Evolutionary conservation across 768 basidiomycete species (phyloP).

Genomic region (Suillus subluteus): DNA sequence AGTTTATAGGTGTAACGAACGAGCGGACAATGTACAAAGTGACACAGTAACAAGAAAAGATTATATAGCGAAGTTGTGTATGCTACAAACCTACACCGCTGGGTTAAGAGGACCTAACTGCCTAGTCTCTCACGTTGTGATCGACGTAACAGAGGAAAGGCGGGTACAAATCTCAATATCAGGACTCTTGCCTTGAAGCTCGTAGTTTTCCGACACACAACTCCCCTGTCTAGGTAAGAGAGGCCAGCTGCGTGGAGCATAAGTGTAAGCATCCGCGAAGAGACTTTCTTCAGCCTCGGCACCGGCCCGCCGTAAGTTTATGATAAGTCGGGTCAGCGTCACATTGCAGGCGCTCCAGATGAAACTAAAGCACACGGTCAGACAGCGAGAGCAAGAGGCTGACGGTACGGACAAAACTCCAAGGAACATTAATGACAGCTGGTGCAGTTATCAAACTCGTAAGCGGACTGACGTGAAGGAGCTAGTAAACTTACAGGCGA

Average conservation of each 20-base stretch:
- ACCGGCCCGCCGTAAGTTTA: conserved; percentile 34
- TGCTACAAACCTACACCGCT: background rate
- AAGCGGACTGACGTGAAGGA: background rate
- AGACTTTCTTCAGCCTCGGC: background rate
- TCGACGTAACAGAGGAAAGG: conserved; percentile 2
- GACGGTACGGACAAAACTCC: conserved; percentile 24
- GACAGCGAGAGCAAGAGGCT: background rate
- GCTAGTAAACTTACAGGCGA: conserved; percentile 26
- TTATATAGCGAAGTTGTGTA: background rate
- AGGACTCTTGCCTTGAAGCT: conserved; percentile 8
- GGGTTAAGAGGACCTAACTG: background rate
- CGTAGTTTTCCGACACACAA: conserved; percentile 1
- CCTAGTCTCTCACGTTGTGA: background rate
- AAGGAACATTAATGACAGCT: conserved; percentile 25
- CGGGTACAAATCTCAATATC: background rate
- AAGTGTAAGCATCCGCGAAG: background rate
- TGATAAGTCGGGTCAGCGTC: conserved; percentile 36
- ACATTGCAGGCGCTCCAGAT: conserved; percentile 40
- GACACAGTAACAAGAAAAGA: background rate
- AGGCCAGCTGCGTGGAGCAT: background rate
- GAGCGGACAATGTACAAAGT: background rate
- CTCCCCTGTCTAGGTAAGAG: conserved; percentile 6
- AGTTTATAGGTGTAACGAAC: background rate
- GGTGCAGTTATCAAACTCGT: background rate
- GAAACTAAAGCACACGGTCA: conserved; percentile 29